Conservation (phyloP, 805 yeast genomes). For the Pichia sporocuriosa region DNA sequence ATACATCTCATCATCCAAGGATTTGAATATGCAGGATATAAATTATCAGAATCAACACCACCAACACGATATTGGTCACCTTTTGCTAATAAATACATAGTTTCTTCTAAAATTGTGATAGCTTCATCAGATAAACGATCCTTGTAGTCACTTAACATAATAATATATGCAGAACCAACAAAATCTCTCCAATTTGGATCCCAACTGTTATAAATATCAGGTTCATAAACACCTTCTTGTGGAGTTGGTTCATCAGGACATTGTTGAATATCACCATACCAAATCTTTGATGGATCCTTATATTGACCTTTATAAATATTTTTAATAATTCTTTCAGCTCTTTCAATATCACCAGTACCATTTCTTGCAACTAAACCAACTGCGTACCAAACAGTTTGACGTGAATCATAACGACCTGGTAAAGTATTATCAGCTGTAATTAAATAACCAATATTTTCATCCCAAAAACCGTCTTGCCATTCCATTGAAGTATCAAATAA, state of each 20-base stretch:
- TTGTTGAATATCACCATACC: slow-evolving; percentile 2
- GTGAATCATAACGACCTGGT: too few relatives aligned
- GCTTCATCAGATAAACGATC: background rate
- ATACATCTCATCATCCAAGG: slow-evolving; percentile 1
- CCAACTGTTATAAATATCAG: background rate
- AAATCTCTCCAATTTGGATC: slow-evolving; percentile 2
- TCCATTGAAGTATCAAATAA: too few relatives aligned
- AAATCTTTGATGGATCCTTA: too few relatives aligned
- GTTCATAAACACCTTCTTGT: background rate
- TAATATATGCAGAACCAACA: slow-evolving; percentile 1
- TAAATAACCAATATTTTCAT: too few relatives aligned
- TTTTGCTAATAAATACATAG: background rate
- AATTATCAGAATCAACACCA: slow-evolving; percentile 1
- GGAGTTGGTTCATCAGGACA: slow-evolving; percentile 1
- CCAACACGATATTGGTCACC: slow-evolving; percentile 1
- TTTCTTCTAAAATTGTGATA: background rate
- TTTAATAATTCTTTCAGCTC: too few relatives aligned
- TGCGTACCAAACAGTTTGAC: too few relatives aligned
- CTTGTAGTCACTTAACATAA: background rate
- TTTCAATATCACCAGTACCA: too few relatives aligned
- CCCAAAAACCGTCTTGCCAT: too few relatives aligned
- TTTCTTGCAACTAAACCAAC: too few relatives aligned
- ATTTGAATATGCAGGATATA: slow-evolving; percentile 1
- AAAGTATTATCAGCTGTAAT: too few relatives aligned
- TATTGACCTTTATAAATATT: too few relatives aligned